Base-by-base conservation (phyloP, 257 asterid genomes). In the Plantago major region DNA sequence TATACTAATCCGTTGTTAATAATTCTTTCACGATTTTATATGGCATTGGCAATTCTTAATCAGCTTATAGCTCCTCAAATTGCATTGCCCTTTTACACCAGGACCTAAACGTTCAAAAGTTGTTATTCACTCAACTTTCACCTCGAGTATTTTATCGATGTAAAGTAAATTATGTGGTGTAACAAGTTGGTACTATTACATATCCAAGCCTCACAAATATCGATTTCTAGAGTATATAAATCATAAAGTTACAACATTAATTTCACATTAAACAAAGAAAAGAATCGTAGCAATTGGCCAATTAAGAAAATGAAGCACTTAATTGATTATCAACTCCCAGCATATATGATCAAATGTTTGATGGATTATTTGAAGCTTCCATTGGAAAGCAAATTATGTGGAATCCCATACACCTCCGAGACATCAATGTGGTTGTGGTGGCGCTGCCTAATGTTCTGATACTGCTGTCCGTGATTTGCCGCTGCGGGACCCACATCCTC, bases 361-460 rank as follows among this genome's bases (percentile, higher is more conserved):
- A 26, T 53, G 40, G 40, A 33, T 7, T 40, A 53, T 53, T 53
- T 53, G 42, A 80, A 72, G 28, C 63, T 68, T 0, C 91, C 91
- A 64, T 75, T 82, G 0, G 86, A 70, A n/a, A 90, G 53, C 81
- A 84, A 73, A 71, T 79, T 87, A 61, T 81, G 95, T 14, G 90
- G 82, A 48, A 85, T 63, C 59, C 91, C 86, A 60, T 78, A 84
- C 26, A 82, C 84, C 17, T 84, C 94, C 0, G 81, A 69, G 16
- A 78, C 81, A 33, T 78, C 85, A 16, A 67, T 49, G 40, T 74
- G 89, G 76, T 76, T 49, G 40, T 74, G 89, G 76, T 76, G 92
- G 30, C 80, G 75, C 65, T 74, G 87, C 73, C 83, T 68, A 28
- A 45, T 70, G 62, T 74, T 75, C 56, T 73, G 83, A 66, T 74